Conservation (phyloP, 768 basidiomycete genomes). For the Psilocybe azurescens region DNA sequence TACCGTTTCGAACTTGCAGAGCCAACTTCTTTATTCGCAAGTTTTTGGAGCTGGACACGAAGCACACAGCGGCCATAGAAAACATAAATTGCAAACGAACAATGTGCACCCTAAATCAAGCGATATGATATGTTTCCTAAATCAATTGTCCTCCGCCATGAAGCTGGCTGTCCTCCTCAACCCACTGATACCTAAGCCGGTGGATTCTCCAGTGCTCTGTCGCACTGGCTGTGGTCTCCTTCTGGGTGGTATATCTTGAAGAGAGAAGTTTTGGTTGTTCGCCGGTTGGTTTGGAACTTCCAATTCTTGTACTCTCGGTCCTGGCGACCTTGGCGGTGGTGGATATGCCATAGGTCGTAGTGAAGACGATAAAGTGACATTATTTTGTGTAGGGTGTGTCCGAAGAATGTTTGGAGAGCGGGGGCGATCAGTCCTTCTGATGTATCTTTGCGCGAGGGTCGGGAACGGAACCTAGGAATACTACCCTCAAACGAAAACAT, state of each 20-base stretch:
- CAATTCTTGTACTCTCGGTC: conserved; percentile 36
- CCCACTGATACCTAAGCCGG: conserved; percentile 31
- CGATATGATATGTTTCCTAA: not conserved
- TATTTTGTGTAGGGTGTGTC: conserved; percentile 34
- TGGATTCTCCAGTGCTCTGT: conserved; percentile 30
- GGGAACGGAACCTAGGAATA: conserved; percentile 48
- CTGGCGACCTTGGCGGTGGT: conserved; percentile 46
- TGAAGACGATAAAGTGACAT: conserved; percentile 29
- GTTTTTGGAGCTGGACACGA: no score
- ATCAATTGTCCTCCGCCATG: conserved; percentile 17
- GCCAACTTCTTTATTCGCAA: no score
- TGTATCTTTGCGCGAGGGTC: conserved; percentile 47
- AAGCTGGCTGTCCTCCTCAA: conserved; percentile 32
- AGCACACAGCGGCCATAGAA: no score
- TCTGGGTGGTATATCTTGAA: conserved; percentile 46
- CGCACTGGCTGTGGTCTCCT: conserved; percentile 24
- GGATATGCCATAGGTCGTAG: conserved; percentile 34
- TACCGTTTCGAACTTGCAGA: no score
- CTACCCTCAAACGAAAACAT: conserved; percentile 45
- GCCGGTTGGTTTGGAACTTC: conserved; percentile 26
- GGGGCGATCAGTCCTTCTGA: conserved; percentile 75
- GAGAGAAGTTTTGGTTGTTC: conserved; percentile 36
- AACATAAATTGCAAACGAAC: no score
- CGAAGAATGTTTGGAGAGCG: conserved; percentile 49
- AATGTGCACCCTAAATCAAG: no score